Evolutionary conservation across 2,329 filamentous ascomycete genomes (phyloP), one percentile per base, ranked within the genome.

Genomic region (Aureobasidium vineae): DNA sequence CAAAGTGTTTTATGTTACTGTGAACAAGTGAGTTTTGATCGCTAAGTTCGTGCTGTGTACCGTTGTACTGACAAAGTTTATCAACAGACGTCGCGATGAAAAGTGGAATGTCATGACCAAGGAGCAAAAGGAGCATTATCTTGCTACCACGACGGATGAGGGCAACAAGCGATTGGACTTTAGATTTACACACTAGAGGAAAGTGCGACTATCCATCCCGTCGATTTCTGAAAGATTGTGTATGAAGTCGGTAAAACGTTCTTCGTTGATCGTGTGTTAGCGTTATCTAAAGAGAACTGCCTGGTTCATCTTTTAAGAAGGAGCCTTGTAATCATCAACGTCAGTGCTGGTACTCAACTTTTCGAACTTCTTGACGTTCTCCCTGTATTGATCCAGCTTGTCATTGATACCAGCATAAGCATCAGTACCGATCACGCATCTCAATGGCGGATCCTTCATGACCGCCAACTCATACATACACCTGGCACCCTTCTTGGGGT

Each of bases 381-480:
- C 78, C 38, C 76, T 66, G 57, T 83, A 83, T 15, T 75, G 73
- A 50, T 85, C 79, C 26, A 85, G 77, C 75, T 86, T 86, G 0
- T 74, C 71, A 69, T 77, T 81, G 26, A 87, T 79, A 5, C 69
- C 75, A 1, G 72, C 70, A 72, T 82, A 86, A 0, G 82, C 82
- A 73, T 86, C 84, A 0, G 77, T 83, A 0, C 84, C 84, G 13
- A 87, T 76, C 0, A 84, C 78, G 16, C 83, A 79, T 36, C 84
- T 76, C 8, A 86, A 70, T 3, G 84, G 85, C 3, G 81, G 82
- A 16, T 84, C 79, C 15, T 82, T 71, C 78, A 83, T 80, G 43
- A 80, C 77, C 0, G 82, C 84, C 19, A 87, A 71, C 63, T 86
- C 81, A 69, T 85, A 84, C 75, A 85, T 84, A 0, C 79, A 78